Percentiles rank a stretch among this genome's conserved stretches.
Evolutionary conservation across 2,329 filamentous ascomycete species (phyloP).

Genomic region (Colletotrichum incanum): DNA sequence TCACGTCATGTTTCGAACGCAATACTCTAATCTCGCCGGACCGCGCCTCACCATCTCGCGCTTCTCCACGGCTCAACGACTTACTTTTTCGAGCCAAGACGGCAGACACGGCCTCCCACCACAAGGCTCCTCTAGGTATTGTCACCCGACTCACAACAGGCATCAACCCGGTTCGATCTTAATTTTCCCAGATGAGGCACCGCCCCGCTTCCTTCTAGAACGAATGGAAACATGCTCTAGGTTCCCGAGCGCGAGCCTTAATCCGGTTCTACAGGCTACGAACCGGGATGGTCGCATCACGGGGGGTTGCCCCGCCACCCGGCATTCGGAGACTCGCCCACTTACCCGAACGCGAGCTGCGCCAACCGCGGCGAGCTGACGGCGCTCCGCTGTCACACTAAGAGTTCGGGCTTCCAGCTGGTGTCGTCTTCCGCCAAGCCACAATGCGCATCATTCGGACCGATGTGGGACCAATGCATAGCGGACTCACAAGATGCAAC

Average conservation of each 20-base stretch:
- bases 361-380: neutral
- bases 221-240: constrained; percentile 23
- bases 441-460: neutral
- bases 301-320: constrained; percentile 5
- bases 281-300: constrained; percentile 23
- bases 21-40: neutral
- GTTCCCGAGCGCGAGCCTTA: neutral
- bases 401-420: neutral
- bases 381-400: neutral
- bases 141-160: constrained; percentile 17
- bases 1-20: neutral
- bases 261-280: neutral
- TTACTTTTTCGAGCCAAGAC: constrained; percentile 11
- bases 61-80: constrained; percentile 25
- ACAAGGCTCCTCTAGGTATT: neutral
- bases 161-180: constrained; percentile 17
- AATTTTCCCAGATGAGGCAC: neutral
- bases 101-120: constrained; percentile 19
- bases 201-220: constrained; percentile 26
- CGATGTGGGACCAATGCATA: neutral
- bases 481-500: neutral
- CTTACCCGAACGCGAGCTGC: constrained; percentile 23
- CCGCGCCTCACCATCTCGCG: neutral
- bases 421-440: constrained; percentile 10
- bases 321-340: constrained; percentile 27